A percentile compares a stretch with the other conserved stretches of the same genome.
Conservation (phyloP, 2,329 filamentous ascomycete genomes). For the Pyricularia grisea region DNA sequence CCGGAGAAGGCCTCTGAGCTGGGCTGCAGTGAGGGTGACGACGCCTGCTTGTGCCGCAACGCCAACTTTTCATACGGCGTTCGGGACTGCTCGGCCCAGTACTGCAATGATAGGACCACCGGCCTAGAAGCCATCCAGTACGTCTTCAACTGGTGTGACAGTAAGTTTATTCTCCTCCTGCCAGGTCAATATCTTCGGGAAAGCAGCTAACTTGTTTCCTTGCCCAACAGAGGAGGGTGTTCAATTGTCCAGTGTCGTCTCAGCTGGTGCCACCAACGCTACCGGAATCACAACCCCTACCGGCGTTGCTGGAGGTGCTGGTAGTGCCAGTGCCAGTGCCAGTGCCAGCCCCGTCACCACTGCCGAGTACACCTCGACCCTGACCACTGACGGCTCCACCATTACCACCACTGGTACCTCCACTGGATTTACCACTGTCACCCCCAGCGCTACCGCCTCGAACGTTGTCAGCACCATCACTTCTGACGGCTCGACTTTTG, state of each 20-base stretch:
- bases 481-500: slow-evolving; percentile 8
- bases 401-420: slow-evolving; percentile 3
- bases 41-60: slow-evolving; percentile 37
- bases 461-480: slow-evolving; percentile 8
- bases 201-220: not conserved
- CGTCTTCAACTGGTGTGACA: slow-evolving; percentile 27
- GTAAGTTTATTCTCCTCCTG: slow-evolving; percentile 12
- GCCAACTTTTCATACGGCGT: slow-evolving; percentile 37
- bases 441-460: slow-evolving; percentile 8
- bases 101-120: slow-evolving; percentile 24
- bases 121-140: slow-evolving; percentile 27
- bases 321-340: not conserved
- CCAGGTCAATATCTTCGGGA: not conserved
- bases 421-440: slow-evolving; percentile 6
- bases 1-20: slow-evolving; percentile 29
- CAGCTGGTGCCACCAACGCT: slow-evolving; percentile 12
- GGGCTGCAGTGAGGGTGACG: slow-evolving; percentile 31
- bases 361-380: not conserved
- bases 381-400: not conserved
- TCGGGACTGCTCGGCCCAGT: slow-evolving; percentile 38
- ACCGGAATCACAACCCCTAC: slow-evolving; percentile 10
- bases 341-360: not conserved
- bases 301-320: slow-evolving; percentile 5
- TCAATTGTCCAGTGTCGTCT: not conserved
- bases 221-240: not conserved